phyloP scores from a whole-genome alignment of 257 asterid species.

The Penstemon newberryi region DNA sequence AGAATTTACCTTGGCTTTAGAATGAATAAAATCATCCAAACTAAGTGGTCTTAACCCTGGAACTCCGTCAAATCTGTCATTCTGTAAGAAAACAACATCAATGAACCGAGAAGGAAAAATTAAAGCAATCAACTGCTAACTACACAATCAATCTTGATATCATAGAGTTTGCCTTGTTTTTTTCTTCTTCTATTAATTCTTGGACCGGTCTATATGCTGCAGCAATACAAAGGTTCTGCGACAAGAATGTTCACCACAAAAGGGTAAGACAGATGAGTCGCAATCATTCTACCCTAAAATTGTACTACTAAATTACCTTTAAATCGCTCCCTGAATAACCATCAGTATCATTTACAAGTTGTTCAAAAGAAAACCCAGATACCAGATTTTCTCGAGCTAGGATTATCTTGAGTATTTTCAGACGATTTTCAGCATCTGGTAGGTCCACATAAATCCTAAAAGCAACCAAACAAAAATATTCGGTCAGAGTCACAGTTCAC shows the following conservation, averaged over 20 bases:
- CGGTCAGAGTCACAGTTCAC: slow-evolving; percentile 20
- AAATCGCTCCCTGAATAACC: slow-evolving; percentile 99
- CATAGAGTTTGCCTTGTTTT: slow-evolving; percentile 42
- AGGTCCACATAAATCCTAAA: slow-evolving; percentile 89
- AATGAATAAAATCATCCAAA: slow-evolving; percentile 70
- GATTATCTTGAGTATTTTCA: slow-evolving; percentile 79
- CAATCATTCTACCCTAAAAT: slow-evolving; percentile 21
- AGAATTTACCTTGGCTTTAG: slow-evolving; percentile 79
- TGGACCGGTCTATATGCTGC: slow-evolving; percentile 97
- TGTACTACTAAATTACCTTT: slow-evolving; percentile 51
- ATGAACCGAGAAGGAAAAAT: not conserved
- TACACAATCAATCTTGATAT: too few species aligned
- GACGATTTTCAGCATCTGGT: slow-evolving; percentile 93
- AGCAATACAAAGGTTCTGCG: slow-evolving; percentile 92
- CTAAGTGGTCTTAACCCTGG: slow-evolving; percentile 60
- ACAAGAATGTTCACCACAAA: slow-evolving; percentile 4
- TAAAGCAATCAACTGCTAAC: not conserved
- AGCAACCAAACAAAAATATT: slow-evolving; percentile 25
- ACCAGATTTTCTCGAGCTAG: slow-evolving; percentile 79
- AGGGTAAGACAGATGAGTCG: slow-evolving; percentile 16
- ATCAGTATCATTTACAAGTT: slow-evolving; percentile 91
- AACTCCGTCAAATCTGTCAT: slow-evolving; percentile 36
- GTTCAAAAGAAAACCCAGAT: slow-evolving; percentile 61
- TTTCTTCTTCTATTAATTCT: slow-evolving; percentile 78
- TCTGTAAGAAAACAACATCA: slow-evolving; percentile 40